Conservation (phyloP, 257 asterid genomes). For the Solanum boliviense region DNA sequence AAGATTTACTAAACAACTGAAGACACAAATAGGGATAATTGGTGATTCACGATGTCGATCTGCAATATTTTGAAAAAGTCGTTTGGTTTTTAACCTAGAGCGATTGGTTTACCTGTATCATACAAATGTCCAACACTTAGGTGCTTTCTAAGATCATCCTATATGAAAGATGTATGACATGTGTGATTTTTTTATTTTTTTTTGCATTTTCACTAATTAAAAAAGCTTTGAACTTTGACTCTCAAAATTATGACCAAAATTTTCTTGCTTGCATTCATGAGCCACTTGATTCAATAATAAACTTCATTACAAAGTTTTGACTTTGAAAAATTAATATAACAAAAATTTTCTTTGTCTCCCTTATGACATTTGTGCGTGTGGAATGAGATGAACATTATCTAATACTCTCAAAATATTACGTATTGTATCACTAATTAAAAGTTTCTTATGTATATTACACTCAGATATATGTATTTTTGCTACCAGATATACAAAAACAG, state of each 20-base stretch:
- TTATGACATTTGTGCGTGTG: not conserved
- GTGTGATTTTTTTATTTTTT: not conserved
- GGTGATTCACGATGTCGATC: not conserved
- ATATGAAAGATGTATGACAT: too few species aligned
- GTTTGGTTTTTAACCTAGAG: too few species aligned
- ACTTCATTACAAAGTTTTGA: not conserved
- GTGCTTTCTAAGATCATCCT: too few species aligned
- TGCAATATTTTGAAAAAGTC: too few species aligned
- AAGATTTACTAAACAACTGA: not conserved
- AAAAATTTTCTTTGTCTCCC: not conserved
- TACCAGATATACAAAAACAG: too few species aligned
- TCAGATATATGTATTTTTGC: too few species aligned
- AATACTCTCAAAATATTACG: too few species aligned
- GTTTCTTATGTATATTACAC: not conserved
- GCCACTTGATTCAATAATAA: not conserved
- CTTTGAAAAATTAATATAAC: not conserved
- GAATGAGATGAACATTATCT: not conserved
- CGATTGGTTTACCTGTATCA: too few species aligned
- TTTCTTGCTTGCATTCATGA: not conserved
- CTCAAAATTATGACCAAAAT: not conserved
- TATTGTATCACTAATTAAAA: too few species aligned
- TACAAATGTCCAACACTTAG: too few species aligned
- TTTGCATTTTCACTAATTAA: not conserved
- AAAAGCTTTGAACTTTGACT: not conserved
- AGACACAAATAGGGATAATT: not conserved